phyloP scores from a whole-genome alignment of 140 eudicot species.

The Flaveria floridana region DNA sequence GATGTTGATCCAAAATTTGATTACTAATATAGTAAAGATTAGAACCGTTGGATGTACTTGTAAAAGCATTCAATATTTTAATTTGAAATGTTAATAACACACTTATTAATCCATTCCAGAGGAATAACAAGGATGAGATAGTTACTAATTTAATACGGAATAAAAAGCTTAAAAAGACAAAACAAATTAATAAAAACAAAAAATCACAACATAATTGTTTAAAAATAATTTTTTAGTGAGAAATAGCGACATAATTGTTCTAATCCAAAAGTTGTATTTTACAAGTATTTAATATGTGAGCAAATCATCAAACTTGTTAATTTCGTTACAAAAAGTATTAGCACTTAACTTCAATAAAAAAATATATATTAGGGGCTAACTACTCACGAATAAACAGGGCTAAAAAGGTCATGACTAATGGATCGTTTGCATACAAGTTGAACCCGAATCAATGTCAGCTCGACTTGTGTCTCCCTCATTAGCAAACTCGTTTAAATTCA shows the following conservation, averaged over 20 bases:
- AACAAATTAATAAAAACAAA: background rate
- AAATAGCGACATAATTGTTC: background rate
- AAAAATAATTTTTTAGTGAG: background rate
- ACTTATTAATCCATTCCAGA: background rate
- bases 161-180: too few relatives aligned
- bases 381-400: background rate
- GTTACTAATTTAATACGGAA: background rate
- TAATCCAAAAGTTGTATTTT: background rate
- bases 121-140: background rate
- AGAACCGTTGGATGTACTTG: background rate
- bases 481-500: too few relatives aligned
- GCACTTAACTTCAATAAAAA: background rate
- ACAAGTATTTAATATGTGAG: background rate
- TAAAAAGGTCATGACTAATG: too few relatives aligned
- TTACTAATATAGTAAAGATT: background rate
- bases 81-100: background rate
- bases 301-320: background rate
- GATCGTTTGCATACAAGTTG: too few relatives aligned
- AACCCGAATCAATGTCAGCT: too few relatives aligned
- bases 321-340: background rate
- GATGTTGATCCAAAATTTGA: background rate
- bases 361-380: background rate
- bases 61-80: background rate
- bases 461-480: too few relatives aligned
- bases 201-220: too few relatives aligned